phyloP scores from a whole-genome alignment of 2,329 filamentous ascomycete genomes.

The Clarireedia homoeocarpa region DNA sequence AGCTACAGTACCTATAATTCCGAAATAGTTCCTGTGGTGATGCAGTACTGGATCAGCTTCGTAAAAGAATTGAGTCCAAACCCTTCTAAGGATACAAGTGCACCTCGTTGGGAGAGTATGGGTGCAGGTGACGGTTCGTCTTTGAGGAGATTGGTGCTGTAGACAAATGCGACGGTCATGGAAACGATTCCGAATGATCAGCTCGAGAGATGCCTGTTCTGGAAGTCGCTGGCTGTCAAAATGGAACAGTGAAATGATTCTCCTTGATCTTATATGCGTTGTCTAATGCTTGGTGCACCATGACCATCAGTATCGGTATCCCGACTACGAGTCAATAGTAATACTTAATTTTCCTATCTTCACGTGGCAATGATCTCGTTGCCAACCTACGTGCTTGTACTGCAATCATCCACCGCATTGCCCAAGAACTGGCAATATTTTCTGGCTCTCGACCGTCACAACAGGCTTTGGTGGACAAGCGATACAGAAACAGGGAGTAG shows the following conservation, averaged over 20 bases:
- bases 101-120: constrained; percentile 27
- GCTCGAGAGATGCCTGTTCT: constrained; percentile 22
- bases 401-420: no score
- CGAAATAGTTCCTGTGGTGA: constrained; percentile 28
- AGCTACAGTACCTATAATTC: constrained; percentile 29
- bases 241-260: neutral
- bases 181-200: constrained; percentile 22
- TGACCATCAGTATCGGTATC: no score
- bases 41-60: constrained; percentile 39
- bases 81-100: constrained; percentile 23
- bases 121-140: constrained; percentile 12
- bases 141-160: constrained; percentile 19
- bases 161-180: constrained; percentile 23
- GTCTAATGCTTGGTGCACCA: no score
- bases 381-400: no score
- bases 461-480: no score
- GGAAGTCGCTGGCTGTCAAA: constrained; percentile 12
- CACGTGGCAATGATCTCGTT: no score
- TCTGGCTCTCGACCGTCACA: no score
- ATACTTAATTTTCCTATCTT: no score
- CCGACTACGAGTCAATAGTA: no score
- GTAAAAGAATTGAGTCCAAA: constrained; percentile 34
- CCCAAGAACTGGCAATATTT: no score
- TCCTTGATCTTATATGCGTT: no score
- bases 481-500: no score